Base-by-base conservation (phyloP, 1,284 basidiomycete species). In the Moesziomyces antarcticus region DNA sequence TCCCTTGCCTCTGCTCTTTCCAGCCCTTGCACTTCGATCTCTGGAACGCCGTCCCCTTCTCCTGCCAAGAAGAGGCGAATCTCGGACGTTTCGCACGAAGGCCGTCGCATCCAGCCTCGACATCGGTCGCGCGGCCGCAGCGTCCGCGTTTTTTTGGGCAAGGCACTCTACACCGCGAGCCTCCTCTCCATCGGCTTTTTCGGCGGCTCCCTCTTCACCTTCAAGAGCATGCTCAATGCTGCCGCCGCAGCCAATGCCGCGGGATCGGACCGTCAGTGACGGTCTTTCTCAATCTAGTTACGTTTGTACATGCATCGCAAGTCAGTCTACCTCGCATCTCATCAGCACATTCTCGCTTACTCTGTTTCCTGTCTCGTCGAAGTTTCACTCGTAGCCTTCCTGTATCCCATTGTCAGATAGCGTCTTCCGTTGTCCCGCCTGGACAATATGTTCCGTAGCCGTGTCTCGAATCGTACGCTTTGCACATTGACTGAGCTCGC, bases 181-280 rank as follows among this genome's bases (percentile, higher is more conserved):
- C 52, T 72, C 14, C 53, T 72, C 13, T 66, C 69, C 2, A 46
- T 66, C 7, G 69, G 69, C 20, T 72, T 72, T 53, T 24, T 72
- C 13, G 42, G 51, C 20, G 69, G 69, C 25, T 62, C 59, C 1
- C 40, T 72, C 5, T 72, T 72, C 27, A 72, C 69, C 3, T 72
- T 72, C 59, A 72, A 67, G 59, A 59, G 59, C 37, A 45, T 72
- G 63, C 57, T 72, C 58, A 66, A 67, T 24, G 56, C 69, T 13
- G 63, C 63, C 20, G 69, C 69, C 35, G 52, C 56, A 18, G 60
- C 60, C 16, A 63, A 69, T 25, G 56, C 66, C 49, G 30, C 60
- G 33, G 56, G 52, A 1, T 43, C 42, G 22, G 55, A 41, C 24
- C 53, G 53, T 21, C 56, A 58, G 47, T 42, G 22, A 22, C 10